Evolutionary conservation across 163 green algal genomes (phyloP).

Genomic region (Coccomyxa subellipsoidea): DNA sequence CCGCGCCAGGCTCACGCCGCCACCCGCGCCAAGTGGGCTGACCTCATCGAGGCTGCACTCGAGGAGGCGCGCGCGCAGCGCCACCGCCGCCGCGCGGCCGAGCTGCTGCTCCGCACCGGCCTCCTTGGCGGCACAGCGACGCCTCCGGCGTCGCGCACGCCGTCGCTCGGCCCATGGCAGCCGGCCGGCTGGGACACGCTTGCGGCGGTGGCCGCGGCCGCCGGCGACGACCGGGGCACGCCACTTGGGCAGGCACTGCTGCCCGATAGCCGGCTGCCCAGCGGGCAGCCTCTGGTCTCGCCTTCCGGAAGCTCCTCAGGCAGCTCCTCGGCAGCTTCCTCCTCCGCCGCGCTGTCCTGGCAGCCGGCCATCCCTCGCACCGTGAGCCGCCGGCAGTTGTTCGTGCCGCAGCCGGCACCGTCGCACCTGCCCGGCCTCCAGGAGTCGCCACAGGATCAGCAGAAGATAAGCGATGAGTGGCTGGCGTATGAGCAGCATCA

Average conservation of each 20-base stretch:
- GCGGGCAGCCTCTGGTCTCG: not conserved
- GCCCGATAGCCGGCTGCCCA: not conserved
- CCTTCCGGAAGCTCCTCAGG: not conserved
- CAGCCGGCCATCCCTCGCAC: not conserved
- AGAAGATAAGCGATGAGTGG: slow-evolving; percentile 6
- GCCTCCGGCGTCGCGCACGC: not conserved
- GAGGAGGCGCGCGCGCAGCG: not conserved
- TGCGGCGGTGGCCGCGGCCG: not conserved
- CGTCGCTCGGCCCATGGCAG: not conserved
- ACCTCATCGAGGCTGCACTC: not conserved
- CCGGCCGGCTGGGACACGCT: not conserved
- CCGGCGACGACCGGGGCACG: not conserved
- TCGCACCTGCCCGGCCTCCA: not conserved
- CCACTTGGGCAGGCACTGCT: not conserved
- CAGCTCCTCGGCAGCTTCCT: not conserved
- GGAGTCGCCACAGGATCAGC: not conserved
- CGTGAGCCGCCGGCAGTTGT: not conserved
- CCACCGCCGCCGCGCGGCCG: not conserved
- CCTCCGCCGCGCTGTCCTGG: not conserved
- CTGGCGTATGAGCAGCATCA: not conserved
- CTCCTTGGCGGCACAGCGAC: not conserved
- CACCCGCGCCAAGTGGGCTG: not conserved
- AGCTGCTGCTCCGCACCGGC: not conserved
- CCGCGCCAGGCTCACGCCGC: not conserved
- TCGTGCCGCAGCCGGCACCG: not conserved